Conservation (phyloP, 345 rosid species). For the Arabis hirsuta region DNA sequence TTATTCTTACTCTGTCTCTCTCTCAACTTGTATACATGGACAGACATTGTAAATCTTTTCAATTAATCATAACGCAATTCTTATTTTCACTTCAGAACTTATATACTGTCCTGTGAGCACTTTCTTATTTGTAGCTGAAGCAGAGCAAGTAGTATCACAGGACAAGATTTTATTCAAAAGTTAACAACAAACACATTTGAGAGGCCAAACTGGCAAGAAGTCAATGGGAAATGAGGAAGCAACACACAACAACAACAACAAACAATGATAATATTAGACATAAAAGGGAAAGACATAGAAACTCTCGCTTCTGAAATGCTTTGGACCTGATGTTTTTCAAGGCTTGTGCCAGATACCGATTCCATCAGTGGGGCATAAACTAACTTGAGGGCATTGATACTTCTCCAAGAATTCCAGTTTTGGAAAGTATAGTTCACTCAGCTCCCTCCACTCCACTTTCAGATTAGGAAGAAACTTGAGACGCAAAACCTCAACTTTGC, state of each 20-base stretch:
- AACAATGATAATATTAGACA: background rate
- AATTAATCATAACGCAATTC: too few relatives aligned
- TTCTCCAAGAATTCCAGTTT: slow-evolving; percentile 29
- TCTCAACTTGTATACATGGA: too few relatives aligned
- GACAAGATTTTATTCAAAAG: slow-evolving; percentile 22
- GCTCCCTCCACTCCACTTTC: slow-evolving; percentile 41
- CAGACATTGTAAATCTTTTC: too few relatives aligned
- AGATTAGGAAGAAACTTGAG: slow-evolving; percentile 39
- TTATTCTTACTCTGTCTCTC: too few relatives aligned
- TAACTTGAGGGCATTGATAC: slow-evolving; percentile 42
- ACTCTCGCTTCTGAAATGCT: background rate
- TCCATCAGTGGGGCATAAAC: slow-evolving; percentile 40
- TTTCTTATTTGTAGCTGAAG: too few relatives aligned
- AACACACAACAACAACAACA: slow-evolving; percentile 14
- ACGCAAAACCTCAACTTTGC: slow-evolving; percentile 32
- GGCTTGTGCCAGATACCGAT: slow-evolving; percentile 36
- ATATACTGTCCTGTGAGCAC: too few relatives aligned
- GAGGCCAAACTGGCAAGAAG: slow-evolving; percentile 24
- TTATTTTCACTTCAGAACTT: too few relatives aligned
- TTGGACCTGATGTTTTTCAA: background rate
- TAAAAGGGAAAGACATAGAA: background rate
- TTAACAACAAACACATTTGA: slow-evolving; percentile 22
- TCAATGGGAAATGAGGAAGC: slow-evolving; percentile 25
- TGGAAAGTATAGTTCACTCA: slow-evolving; percentile 22
- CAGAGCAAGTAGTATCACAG: background rate